Conservation (phyloP, 2,329 filamentous ascomycete genomes). For the Fusarium sp. region DNA sequence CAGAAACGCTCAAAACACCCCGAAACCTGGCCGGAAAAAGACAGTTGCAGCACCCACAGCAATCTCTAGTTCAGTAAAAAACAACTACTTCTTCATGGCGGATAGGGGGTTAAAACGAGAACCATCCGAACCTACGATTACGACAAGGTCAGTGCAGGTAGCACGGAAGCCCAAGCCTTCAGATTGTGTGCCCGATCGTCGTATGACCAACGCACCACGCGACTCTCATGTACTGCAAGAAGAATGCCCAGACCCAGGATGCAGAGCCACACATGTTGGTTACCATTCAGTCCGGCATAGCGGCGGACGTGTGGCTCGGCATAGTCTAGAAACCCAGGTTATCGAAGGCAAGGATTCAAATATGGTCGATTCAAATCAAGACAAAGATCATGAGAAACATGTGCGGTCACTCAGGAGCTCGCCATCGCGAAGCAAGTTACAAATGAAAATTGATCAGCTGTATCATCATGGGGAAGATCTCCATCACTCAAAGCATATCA, state of each 20-base stretch:
- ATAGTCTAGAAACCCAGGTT: conserved; percentile 9
- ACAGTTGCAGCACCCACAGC: conserved; percentile 22
- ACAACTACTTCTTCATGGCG: conserved; percentile 50
- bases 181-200: conserved; percentile 46
- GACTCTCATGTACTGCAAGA: conserved; percentile 22
- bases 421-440: conserved; percentile 21
- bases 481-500: conserved; percentile 49
- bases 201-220: conserved; percentile 19
- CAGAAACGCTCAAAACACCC: conserved; percentile 3
- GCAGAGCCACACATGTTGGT: conserved; percentile 43
- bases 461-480: conserved; percentile 51
- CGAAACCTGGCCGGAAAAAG: conserved; percentile 19
- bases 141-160: conserved; percentile 33
- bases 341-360: conserved; percentile 10
- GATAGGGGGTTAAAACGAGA: conserved; percentile 43
- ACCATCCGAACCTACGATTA: conserved; percentile 38
- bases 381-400: conserved; percentile 9
- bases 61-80: conserved; percentile 38
- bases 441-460: conserved; percentile 47
- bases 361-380: conserved; percentile 15
- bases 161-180: conserved; percentile 41
- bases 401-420: neutral
- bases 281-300: conserved; percentile 49
- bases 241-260: conserved; percentile 46
- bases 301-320: conserved; percentile 46